Base-by-base conservation (phyloP, 2,329 filamentous ascomycete genomes). In the Sarocladiaceae sp. region DNA sequence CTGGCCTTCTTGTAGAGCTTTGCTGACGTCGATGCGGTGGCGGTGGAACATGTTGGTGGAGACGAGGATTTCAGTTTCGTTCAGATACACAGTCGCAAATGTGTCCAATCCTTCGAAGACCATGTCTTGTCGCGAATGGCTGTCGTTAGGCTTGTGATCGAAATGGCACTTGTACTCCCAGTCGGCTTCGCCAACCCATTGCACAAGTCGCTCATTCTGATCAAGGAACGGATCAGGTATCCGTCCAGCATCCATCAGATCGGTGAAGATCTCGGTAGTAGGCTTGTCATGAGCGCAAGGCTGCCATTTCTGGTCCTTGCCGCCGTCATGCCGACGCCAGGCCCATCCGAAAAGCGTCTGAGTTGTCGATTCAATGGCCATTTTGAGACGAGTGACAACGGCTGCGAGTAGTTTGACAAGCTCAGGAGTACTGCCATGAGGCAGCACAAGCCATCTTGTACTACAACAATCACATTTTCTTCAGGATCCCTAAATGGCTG, bases 91-190 rank as follows among this genome's bases (percentile, higher is more conserved):
- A 0, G 71, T 77, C 1, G 80, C 79, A 55, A 80, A 82, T 0
- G 80, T 84, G 59, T 84, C 81, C 2, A 84, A 71, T 0, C 81
- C 81, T 58, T 83, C 75, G 53, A 84, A 82, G 18, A 79, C 77
- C 7, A 84, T 65, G 12, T 78, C 71, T 17, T 71, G 22, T 33
- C 29, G 29, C 15, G 29, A 8, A 33, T 33, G 29, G 39, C 29
- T 65, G 20, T 59, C 67, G 7, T 58, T 58, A 4, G 6, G 28
- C 6, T 26, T 26, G 18, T 39, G 36, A 10, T 26, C 29, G 53
- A 72, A 71, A 1, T 11, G 15, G 15, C 71, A 74, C 5, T 69
- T 70, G 62, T 86, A 86, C 1, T 70, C 69, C 82, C 82, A 86
- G 53, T 72, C 69, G 57, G 77, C 76, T 48, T 83, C 77, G 20